phyloP scores from a whole-genome alignment of 371 early-diverging fungal genomes.

The Rhizopus delemar region DNA sequence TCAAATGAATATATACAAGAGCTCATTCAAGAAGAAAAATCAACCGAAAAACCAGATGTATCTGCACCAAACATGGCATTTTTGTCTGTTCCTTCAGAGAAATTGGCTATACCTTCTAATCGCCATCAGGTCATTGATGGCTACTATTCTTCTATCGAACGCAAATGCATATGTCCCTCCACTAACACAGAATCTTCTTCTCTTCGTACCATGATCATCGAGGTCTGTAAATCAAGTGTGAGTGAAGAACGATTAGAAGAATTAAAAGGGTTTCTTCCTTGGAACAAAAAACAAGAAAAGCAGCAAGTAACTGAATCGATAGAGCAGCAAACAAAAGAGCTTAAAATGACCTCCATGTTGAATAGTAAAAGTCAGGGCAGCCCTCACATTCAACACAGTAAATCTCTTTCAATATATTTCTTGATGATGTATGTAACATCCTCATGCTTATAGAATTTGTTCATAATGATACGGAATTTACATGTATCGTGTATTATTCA shows the following conservation, averaged over 20 bases:
- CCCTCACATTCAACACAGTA: conserved; percentile 49
- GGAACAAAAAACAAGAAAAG: conserved; percentile 13
- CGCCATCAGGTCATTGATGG: conserved; percentile 24
- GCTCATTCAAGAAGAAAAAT: conserved; percentile 6
- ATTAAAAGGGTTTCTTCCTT: conserved; percentile 14
- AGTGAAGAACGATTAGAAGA: conserved; percentile 25
- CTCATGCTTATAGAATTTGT: conserved; percentile 54
- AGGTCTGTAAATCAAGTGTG: conserved; percentile 37
- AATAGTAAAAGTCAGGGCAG: conserved; percentile 17
- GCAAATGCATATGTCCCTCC: conserved; percentile 38
- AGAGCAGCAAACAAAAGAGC: conserved; percentile 27
- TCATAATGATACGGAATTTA: conserved; percentile 70
- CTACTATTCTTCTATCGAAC: conserved; percentile 38
- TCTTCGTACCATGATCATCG: conserved; percentile 40
- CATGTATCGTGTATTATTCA: conserved; percentile 85
- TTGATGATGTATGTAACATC: neutral
- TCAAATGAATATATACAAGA: conserved; percentile 31
- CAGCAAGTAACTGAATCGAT: conserved; percentile 12
- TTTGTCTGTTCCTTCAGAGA: neutral
- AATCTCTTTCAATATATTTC: conserved; percentile 2
- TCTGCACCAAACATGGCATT: neutral
- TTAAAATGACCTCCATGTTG: conserved; percentile 25
- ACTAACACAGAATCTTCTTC: conserved; percentile 39
- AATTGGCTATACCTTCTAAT: neutral
- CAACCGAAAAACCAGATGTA: neutral